phyloP scores from a whole-genome alignment of 768 basidiomycete genomes.

The Auricularia heimuer region DNA sequence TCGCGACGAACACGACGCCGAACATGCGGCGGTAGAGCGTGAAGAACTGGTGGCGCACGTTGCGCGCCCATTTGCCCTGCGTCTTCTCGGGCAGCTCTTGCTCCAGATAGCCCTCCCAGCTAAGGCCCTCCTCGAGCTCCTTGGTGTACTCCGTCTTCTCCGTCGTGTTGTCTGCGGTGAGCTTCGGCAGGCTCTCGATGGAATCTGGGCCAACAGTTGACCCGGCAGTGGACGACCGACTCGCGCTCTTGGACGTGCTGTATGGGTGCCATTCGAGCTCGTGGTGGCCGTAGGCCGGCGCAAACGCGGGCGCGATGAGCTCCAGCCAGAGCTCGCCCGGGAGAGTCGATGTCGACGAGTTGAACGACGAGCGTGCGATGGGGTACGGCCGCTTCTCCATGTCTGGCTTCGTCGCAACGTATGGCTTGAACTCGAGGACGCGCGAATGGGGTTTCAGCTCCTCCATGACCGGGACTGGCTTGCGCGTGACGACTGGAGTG shows the following conservation, averaged over 20 bases:
- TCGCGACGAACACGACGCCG: conserved; percentile 40
- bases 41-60: conserved; percentile 46
- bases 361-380: background rate
- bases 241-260: too few species aligned
- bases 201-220: too few species aligned
- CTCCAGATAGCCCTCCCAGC: conserved; percentile 46
- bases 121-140: conserved; percentile 1
- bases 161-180: background rate
- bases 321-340: background rate
- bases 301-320: background rate
- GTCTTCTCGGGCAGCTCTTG: conserved; percentile 41
- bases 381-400: background rate
- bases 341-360: background rate
- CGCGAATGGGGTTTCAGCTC: background rate
- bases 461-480: background rate
- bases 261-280: background rate
- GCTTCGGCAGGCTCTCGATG: background rate
- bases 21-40: conserved; percentile 47
- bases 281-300: background rate
- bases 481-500: background rate
- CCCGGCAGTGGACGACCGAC: too few species aligned
- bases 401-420: background rate
- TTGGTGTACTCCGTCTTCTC: background rate
- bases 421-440: background rate
- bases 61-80: conserved; percentile 37